Percentiles rank a stretch among this genome's conserved stretches.
phyloP scores from a whole-genome alignment of 805 yeast genomes.

The Schwanniomyces occidentalis region DNA sequence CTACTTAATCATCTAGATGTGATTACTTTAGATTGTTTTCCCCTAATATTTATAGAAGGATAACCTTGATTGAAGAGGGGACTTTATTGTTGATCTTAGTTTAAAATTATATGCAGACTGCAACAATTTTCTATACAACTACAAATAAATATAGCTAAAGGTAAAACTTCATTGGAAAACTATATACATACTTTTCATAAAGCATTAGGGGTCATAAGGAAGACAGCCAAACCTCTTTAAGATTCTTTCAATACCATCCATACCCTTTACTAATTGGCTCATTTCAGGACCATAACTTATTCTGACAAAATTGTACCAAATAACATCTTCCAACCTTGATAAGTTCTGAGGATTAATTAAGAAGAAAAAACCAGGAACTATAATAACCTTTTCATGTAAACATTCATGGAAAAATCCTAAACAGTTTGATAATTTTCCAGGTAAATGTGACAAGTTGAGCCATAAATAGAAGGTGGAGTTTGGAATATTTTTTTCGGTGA shows the following conservation, averaged over 20 bases:
- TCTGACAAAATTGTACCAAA: slow-evolving; percentile 59
- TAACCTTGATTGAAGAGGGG: too few relatives aligned
- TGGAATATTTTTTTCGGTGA: slow-evolving; percentile 46
- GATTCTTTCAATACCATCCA: slow-evolving; percentile 60
- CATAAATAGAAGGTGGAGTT: slow-evolving; percentile 61
- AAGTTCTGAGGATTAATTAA: slow-evolving; percentile 56
- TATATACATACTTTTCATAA: too few relatives aligned
- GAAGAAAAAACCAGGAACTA: slow-evolving; percentile 64
- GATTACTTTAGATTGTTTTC: too few relatives aligned
- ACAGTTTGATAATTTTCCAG: slow-evolving; percentile 56
- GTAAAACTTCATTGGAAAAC: too few relatives aligned
- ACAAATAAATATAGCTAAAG: too few relatives aligned
- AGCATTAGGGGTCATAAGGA: slow-evolving; percentile 24
- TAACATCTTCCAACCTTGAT: slow-evolving; percentile 51
- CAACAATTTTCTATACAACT: too few relatives aligned
- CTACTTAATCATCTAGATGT: too few relatives aligned
- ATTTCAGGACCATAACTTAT: slow-evolving; percentile 62
- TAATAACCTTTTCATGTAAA: slow-evolving; percentile 57
- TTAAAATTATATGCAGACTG: too few relatives aligned
- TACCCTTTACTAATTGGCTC: slow-evolving; percentile 49
- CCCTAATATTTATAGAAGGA: too few relatives aligned
- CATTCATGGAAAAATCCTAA: slow-evolving; percentile 66
- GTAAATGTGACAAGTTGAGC: slow-evolving; percentile 56
- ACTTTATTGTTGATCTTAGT: too few relatives aligned
- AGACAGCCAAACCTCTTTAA: slow-evolving; percentile 43